Evolutionary conservation across 371 early-diverging fungal genomes (phyloP), one percentile per base, ranked within the genome.

Genomic region (Mucor indicus): DNA sequence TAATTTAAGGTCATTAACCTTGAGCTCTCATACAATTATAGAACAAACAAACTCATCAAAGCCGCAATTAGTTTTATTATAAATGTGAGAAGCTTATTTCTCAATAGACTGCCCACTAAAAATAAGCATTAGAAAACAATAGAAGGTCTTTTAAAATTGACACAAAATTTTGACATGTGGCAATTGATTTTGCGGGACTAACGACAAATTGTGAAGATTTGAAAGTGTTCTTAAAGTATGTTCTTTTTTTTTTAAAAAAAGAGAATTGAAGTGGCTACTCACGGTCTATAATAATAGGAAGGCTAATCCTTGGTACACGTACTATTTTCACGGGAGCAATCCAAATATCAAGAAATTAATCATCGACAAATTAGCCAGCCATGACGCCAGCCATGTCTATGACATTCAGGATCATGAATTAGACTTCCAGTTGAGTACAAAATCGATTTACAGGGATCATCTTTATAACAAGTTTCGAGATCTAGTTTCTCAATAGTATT

Each of bases 391-490:
- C 29, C 38, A 47, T 47, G 38, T 47, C 23, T 48, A 38, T 48
- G 48, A 48, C 38, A 38, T 30, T 29, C 35, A 48, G 19, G 47
- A 46, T n/a, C n/a, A n/a, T n/a, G n/a, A n/a, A n/a, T n/a, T n/a
- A n/a, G n/a, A n/a, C n/a, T n/a, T n/a, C n/a, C n/a, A n/a, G n/a
- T n/a, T n/a, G n/a, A n/a, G n/a, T n/a, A n/a, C 49, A 50, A 27
- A 36, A 50, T 17, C 35, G 43, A 43, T 27, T 50, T 50, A 43
- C 16, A 53, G 17, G 53, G 46, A 53, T 53, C 38, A 27, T 44
- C 35, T 53, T 53, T 40, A 53, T 53, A 53, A 15, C 24, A 45
- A 38, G 46, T 53, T 45, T 53, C 41, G 21, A 53, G 39, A 53
- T 45, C 41, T 53, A 44, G 45, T 41, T 53, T 36, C 29, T 47